phyloP scores from a whole-genome alignment of 2,329 filamentous ascomycete genomes.

The Penicillium sp. region DNA sequence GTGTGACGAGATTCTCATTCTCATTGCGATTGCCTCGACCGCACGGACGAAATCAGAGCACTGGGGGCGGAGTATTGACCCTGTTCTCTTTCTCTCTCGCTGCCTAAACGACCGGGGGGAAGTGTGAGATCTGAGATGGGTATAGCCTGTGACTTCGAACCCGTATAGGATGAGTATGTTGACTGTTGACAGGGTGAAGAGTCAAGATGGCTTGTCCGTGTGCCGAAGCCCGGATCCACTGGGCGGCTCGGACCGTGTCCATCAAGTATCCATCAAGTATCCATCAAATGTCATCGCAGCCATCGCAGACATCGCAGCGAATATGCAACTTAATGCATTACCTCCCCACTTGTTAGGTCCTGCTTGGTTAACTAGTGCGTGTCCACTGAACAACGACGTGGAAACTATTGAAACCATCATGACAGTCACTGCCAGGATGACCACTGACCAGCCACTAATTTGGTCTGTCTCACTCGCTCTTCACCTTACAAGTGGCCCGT shows the following conservation, averaged over 20 bases:
- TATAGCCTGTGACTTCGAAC: background rate
- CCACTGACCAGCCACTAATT: background rate
- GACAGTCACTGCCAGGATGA: background rate
- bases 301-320: background rate
- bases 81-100: conserved; percentile 31
- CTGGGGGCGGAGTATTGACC: conserved; percentile 24
- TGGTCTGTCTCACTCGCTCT: background rate
- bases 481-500: background rate
- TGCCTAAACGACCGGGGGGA: conserved; percentile 38
- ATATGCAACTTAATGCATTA: background rate
- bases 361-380: background rate
- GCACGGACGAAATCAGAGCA: conserved; percentile 10
- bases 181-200: no score
- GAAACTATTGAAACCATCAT: background rate
- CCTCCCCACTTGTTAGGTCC: background rate
- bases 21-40: conserved; percentile 13
- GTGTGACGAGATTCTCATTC: conserved; percentile 22
- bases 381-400: background rate
- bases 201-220: background rate
- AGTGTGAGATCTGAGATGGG: conserved; percentile 13
- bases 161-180: background rate
- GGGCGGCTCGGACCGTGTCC: conserved; percentile 40
- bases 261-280: conserved; percentile 9
- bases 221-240: conserved; percentile 21
- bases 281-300: background rate